Conservation (phyloP, 371 early-diverging fungal species). For the Sporodiniella umbellata region DNA sequence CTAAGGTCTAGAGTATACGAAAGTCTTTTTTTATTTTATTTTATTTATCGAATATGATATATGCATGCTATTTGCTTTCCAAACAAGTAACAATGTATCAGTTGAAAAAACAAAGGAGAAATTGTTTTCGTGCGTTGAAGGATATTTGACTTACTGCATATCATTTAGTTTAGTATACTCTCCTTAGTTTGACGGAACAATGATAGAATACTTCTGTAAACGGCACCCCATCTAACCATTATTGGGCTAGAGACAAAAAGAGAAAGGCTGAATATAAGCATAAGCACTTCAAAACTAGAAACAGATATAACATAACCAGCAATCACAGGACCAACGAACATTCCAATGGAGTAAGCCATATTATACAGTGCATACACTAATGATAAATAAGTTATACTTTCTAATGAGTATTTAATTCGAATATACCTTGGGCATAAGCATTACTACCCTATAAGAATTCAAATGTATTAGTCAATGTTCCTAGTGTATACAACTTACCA, state of each 20-base stretch:
- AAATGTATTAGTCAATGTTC: neutral
- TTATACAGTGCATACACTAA: constrained; percentile 53
- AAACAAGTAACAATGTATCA: too few relatives aligned
- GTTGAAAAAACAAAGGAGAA: too few relatives aligned
- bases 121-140: too few relatives aligned
- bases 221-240: constrained; percentile 37
- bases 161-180: too few relatives aligned
- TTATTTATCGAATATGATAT: too few relatives aligned
- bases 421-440: constrained; percentile 50
- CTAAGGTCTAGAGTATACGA: too few relatives aligned
- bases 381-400: neutral
- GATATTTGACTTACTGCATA: too few relatives aligned
- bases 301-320: constrained; percentile 46
- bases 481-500: constrained; percentile 26
- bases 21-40: too few relatives aligned
- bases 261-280: constrained; percentile 29
- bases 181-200: too few relatives aligned
- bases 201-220: constrained; percentile 7
- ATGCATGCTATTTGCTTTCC: too few relatives aligned
- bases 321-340: constrained; percentile 58
- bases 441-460: constrained; percentile 33
- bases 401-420: neutral
- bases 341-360: constrained; percentile 55
- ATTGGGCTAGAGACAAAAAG: constrained; percentile 36
- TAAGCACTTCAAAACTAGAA: constrained; percentile 32